Percentiles rank a stretch among this genome's conserved stretches.
Conservation (phyloP, 2,329 filamentous ascomycete genomes). For the Sarocladiaceae sp. region DNA sequence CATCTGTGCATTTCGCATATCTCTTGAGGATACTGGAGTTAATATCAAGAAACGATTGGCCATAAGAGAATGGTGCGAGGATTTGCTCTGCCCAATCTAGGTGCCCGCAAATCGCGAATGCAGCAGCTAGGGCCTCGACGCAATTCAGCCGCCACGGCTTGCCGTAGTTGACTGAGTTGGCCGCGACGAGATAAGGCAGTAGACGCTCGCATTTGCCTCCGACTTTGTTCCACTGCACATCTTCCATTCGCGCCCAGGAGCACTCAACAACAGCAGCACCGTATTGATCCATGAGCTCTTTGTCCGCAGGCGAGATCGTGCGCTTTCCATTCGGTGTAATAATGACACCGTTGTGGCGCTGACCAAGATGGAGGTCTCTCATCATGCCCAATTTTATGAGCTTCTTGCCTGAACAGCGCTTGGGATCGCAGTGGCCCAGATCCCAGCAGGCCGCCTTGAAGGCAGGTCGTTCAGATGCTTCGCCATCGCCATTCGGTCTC, state of each 20-base stretch:
- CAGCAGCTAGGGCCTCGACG: conserved; percentile 88
- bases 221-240: conserved; percentile 87
- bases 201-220: conserved; percentile 90
- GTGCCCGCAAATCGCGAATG: conserved; percentile 90
- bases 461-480: conserved; percentile 34
- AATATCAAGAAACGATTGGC: conserved; percentile 83
- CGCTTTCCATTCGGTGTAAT: conserved; percentile 92
- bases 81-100: conserved; percentile 85
- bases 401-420: conserved; percentile 92
- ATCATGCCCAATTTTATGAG: conserved; percentile 90
- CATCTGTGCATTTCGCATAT: conserved; percentile 80
- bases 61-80: conserved; percentile 82
- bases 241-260: conserved; percentile 88
- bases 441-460: conserved; percentile 99
- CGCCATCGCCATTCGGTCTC: conserved; percentile 44
- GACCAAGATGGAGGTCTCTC: conserved; percentile 86
- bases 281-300: conserved; percentile 75
- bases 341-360: conserved; percentile 87
- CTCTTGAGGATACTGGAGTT: conserved; percentile 76
- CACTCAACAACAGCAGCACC: conserved; percentile 96
- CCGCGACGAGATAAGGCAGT: conserved; percentile 91
- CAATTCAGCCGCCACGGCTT: conserved; percentile 94
- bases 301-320: conserved; percentile 78
- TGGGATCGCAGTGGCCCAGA: conserved; percentile 94
- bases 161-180: conserved; percentile 96